A percentile compares a stretch with the other conserved stretches of the same genome.
Conservation (phyloP, 352 stramenopile species). For the Globisporangium cederbergense region DNA sequence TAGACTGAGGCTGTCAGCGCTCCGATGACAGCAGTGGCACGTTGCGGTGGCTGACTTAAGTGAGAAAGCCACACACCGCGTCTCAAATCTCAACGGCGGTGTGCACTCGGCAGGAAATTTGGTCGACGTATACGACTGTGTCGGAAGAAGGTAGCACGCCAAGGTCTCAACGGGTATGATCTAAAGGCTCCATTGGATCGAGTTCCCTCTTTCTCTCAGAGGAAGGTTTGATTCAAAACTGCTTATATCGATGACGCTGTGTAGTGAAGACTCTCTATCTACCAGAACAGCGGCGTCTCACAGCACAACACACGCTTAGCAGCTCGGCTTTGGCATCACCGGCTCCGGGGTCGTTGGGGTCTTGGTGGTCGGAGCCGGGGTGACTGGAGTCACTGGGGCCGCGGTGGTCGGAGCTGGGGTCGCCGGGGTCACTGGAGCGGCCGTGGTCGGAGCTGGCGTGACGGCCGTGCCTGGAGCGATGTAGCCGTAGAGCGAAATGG, state of each 20-base stretch:
- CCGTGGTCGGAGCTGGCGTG: conserved; percentile 1
- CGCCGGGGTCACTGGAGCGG: background rate
- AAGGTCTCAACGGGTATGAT: background rate
- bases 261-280: background rate
- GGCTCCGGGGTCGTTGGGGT: background rate
- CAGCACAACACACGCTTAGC: background rate
- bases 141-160: too few species aligned
- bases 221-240: background rate
- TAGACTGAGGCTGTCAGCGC: background rate
- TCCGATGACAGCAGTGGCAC: background rate
- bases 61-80: background rate
- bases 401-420: conserved; percentile 1
- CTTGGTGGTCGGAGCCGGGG: background rate
- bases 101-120: background rate
- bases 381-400: background rate
- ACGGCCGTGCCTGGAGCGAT: conserved; percentile 18
- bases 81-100: background rate
- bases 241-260: background rate
- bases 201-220: background rate
- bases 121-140: too few species aligned
- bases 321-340: conserved; percentile 3
- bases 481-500: conserved; percentile 48
- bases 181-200: background rate
- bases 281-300: background rate
- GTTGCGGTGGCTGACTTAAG: background rate